Conservation (phyloP, 2,329 filamentous ascomycete genomes). For the Beauveria sp. region DNA sequence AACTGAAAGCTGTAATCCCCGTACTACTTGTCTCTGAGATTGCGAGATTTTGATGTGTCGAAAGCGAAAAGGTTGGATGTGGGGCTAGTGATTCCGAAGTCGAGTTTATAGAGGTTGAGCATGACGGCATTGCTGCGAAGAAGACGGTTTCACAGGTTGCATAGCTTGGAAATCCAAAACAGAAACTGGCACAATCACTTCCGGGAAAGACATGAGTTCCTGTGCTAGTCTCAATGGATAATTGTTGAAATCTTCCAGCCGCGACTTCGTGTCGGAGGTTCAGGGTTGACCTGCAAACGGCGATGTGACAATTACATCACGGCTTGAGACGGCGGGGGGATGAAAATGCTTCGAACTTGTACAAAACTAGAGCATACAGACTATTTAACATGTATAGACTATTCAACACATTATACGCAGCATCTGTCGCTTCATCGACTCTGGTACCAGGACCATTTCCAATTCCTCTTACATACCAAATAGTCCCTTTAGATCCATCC, state of each 20-base stretch:
- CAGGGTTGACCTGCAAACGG: not conserved
- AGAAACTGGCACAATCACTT: no score
- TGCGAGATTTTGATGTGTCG: conserved; percentile 2
- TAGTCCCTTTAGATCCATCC: not conserved
- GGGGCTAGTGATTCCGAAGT: not conserved
- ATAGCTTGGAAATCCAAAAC: not conserved
- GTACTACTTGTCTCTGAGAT: not conserved
- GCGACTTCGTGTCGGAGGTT: no score
- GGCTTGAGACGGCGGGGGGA: no score
- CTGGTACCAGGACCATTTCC: not conserved
- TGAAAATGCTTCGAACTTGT: not conserved
- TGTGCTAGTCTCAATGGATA: no score
- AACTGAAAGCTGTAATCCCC: not conserved
- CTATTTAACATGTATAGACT: not conserved
- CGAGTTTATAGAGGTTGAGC: not conserved
- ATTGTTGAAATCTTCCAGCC: no score
- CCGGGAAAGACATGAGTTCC: no score
- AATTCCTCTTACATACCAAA: not conserved
- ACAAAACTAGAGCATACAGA: not conserved
- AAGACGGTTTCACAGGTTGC: not conserved
- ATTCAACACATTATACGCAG: conserved; percentile 1
- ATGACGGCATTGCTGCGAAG: not conserved
- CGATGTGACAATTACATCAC: not conserved
- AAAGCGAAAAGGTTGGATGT: not conserved
- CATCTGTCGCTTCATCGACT: not conserved